A percentile compares a stretch with the other conserved stretches of the same genome.
These are phyloP conservation scores for Pythium folliculosum DNA, from an alignment of 352 stramenopile genomes.

Conservation along the genomic window DNA sequence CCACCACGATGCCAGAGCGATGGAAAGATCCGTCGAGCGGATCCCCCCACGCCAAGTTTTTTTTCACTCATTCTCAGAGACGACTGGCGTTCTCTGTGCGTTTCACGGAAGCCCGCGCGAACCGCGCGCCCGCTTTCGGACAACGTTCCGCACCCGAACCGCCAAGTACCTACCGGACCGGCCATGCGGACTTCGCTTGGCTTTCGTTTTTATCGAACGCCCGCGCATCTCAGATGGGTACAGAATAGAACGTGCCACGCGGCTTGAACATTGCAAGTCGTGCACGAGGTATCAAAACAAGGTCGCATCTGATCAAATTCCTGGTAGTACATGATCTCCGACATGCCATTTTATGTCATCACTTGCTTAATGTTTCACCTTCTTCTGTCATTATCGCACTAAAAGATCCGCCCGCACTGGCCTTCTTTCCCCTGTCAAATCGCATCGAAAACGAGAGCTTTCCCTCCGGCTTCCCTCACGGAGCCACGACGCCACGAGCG, in stretches of 20 bases:
- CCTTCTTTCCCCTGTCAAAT: conserved; percentile 10
- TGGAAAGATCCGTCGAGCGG: background rate
- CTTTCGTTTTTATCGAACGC: background rate
- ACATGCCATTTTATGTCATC: too few relatives aligned
- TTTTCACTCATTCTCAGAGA: too few relatives aligned
- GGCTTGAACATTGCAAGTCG: background rate
- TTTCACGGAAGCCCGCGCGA: background rate
- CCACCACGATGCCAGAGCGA: too few relatives aligned
- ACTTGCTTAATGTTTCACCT: background rate
- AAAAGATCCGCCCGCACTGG: conserved; percentile 2
- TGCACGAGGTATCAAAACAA: background rate
- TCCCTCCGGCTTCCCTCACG: background rate
- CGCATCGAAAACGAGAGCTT: conserved; percentile 3
- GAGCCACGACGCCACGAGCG: conserved; percentile 16
- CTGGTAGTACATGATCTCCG: too few relatives aligned
- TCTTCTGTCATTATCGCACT: background rate
- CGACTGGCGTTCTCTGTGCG: background rate
- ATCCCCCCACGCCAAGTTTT: background rate
- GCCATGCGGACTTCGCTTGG: background rate
- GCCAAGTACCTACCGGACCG: background rate
- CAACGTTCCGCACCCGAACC: conserved; percentile 14
- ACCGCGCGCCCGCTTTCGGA: background rate
- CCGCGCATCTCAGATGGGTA: conserved; percentile 3
- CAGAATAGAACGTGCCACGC: background rate
- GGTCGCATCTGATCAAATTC: background rate